Evolutionary conservation across 2,329 filamentous ascomycete species (phyloP).

Genomic region (Cercospora berteroae): DNA sequence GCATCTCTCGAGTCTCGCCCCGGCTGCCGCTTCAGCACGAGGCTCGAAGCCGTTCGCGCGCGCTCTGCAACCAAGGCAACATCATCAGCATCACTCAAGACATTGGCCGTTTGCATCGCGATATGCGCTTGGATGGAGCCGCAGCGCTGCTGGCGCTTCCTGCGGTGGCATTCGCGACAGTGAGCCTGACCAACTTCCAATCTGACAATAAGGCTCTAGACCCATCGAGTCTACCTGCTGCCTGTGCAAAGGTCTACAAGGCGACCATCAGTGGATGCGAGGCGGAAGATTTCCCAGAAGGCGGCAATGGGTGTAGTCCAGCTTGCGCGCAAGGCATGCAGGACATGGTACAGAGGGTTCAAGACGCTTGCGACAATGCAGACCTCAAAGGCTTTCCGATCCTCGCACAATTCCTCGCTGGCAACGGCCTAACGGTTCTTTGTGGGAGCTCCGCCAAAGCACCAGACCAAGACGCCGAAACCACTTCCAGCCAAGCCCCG

Average conservation of each 20-base stretch:
- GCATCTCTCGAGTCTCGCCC: neutral
- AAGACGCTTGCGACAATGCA: constrained; percentile 36
- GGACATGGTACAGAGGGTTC: constrained; percentile 38
- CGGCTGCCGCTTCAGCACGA: neutral
- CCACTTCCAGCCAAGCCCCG: neutral
- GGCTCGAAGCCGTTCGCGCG: neutral
- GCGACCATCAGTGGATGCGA: constrained; percentile 43
- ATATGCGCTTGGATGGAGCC: constrained; percentile 4
- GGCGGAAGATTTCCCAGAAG: constrained; percentile 40
- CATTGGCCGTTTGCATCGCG: neutral
- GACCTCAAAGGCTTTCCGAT: constrained; percentile 42
- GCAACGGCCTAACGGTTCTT: constrained; percentile 40
- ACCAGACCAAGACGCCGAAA: constrained; percentile 1
- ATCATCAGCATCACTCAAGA: neutral
- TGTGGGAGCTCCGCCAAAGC: constrained; percentile 34
- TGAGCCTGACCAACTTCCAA: constrained; percentile 46
- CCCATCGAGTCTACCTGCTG: constrained; percentile 40
- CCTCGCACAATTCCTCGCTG: constrained; percentile 44
- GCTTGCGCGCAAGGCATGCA: constrained; percentile 44
- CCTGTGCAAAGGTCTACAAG: constrained; percentile 45
- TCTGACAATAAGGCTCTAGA: constrained; percentile 35
- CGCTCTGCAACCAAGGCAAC: neutral
- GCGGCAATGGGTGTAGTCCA: constrained; percentile 42
- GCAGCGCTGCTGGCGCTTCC: constrained; percentile 30
- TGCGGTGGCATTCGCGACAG: constrained; percentile 31